Evolutionary conservation across 1,284 basidiomycete species (phyloP), one percentile per base, ranked within the genome.

Genomic region (Rhodofomes roseus): DNA sequence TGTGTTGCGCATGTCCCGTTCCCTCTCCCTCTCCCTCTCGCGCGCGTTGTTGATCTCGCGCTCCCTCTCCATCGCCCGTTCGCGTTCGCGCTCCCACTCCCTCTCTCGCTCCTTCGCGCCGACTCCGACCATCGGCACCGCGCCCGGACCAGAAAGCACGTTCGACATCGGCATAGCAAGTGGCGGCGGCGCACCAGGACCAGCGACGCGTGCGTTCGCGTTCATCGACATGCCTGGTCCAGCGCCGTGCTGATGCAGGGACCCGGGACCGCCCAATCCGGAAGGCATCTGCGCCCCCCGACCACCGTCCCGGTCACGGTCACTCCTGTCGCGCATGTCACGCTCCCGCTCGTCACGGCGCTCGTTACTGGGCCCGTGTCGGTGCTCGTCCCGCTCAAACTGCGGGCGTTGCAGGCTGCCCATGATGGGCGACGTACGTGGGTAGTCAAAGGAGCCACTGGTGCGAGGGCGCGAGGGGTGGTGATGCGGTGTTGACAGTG

Each of bases 401-500:
- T 55, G 37, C 40, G 70, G 68, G 4, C 67, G 66, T 58, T 70
- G 70, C 29, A 74, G 61, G 54, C 71, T 71, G 6, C 68, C 70
- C 73, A 74, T 73, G 44, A 68, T 70, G 9, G 71, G 71, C 11
- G 69, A 67, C 25, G 57, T 60, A 3, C 56, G 61, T 14, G 41
- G 61, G 43, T 56, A 51, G 54, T 59, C 68, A 60, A 52, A 65
- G 22, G 59, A 57, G 16, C 62, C 61, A 25, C 65, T 59, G 1
- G 62, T 59, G 11, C 62, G 57, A 39, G 64, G 54, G 59, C 54
- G 63, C 53, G 59, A 56, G 29, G 50, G 20, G 40, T 37, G 61
- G 56, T 46, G 61, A 8, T 59, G 66, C 0, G 61, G 48, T 22
- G 61, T 63, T 25, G 64, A 60, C 54, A 58, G 62, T 4, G 61